Evolutionary conservation across 73 alveolate genomes (phyloP).

Genomic region (Paramecium tetraurelia): DNA sequence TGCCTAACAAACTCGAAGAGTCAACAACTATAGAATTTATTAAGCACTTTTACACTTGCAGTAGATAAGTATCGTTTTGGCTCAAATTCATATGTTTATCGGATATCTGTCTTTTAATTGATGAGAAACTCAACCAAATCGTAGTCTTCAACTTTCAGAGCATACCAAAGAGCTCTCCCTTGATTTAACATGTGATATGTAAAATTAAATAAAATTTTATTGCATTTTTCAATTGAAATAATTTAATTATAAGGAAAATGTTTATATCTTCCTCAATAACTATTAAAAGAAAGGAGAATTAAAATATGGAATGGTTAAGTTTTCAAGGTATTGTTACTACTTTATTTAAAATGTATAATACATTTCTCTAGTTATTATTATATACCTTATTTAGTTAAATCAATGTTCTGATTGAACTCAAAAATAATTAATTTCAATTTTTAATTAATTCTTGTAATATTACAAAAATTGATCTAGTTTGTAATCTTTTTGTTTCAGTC

Average conservation of each 20-base stretch:
- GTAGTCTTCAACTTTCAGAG: slow-evolving; percentile 14
- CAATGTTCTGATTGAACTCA: no score
- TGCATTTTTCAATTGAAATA: neutral
- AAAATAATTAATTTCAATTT: no score
- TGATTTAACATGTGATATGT: slow-evolving; percentile 2
- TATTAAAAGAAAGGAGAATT: neutral
- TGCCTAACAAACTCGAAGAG: neutral
- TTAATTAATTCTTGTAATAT: no score
- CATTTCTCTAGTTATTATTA: no score
- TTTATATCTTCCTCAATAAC: neutral
- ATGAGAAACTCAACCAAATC: slow-evolving; percentile 5
- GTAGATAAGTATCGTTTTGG: slow-evolving; percentile 1
- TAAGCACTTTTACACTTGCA: neutral
- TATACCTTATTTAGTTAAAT: no score
- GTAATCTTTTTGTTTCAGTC: no score
- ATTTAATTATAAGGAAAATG: neutral
- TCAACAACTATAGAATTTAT: neutral
- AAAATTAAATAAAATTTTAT: neutral
- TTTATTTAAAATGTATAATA: no score
- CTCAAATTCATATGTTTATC: slow-evolving; percentile 13
- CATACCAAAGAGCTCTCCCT: slow-evolving; percentile 49
- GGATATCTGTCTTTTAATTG: neutral
- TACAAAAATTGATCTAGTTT: no score
- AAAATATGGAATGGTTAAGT: no score
- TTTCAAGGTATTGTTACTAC: no score